These are phyloP conservation scores for Penicillium dipodomyicola DNA, from an alignment of 495 filamentous ascomycete species.

Conservation along the genomic window DNA sequence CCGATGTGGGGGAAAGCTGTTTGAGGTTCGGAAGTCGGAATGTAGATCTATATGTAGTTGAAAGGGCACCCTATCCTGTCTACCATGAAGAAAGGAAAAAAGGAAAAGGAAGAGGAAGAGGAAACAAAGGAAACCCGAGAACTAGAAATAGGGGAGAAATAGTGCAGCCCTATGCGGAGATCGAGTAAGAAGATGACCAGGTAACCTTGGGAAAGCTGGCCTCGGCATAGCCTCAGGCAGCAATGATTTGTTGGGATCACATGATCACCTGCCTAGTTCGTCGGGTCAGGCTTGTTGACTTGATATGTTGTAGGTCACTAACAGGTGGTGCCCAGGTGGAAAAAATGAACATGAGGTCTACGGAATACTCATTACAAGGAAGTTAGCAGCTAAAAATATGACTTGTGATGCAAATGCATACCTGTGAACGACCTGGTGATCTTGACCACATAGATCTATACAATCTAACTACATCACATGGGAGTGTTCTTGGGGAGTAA, in stretches of 20 bases:
- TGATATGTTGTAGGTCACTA: too few relatives aligned
- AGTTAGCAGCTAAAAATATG: neutral
- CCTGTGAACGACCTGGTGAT: neutral
- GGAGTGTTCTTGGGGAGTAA: neutral
- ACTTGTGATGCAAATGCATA: neutral
- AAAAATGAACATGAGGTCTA: neutral
- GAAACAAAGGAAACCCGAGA: slow-evolving; percentile 1
- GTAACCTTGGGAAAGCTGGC: slow-evolving; percentile 2
- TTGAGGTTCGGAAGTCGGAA: slow-evolving; percentile 9
- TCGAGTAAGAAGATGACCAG: slow-evolving; percentile 6
- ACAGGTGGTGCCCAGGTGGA: neutral
- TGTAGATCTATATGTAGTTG: slow-evolving; percentile 14
- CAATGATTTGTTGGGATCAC: slow-evolving; percentile 20
- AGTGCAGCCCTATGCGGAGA: slow-evolving; percentile 16
- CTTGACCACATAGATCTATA: slow-evolving; percentile 1
- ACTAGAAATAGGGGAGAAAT: slow-evolving; percentile 3
- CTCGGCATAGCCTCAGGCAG: slow-evolving; percentile 26
- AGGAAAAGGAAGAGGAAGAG: neutral
- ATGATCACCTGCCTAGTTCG: slow-evolving; percentile 1
- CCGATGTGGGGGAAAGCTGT: slow-evolving; percentile 22
- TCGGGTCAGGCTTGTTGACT: neutral
- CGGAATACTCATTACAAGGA: neutral
- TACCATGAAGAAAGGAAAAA: slow-evolving; percentile 16
- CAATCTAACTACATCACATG: slow-evolving; percentile 10
- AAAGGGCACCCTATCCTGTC: slow-evolving; percentile 10